These are phyloP conservation scores for Micromonas pusilla DNA, from an alignment of 139 green algal genomes.

Conservation along the genomic window DNA sequence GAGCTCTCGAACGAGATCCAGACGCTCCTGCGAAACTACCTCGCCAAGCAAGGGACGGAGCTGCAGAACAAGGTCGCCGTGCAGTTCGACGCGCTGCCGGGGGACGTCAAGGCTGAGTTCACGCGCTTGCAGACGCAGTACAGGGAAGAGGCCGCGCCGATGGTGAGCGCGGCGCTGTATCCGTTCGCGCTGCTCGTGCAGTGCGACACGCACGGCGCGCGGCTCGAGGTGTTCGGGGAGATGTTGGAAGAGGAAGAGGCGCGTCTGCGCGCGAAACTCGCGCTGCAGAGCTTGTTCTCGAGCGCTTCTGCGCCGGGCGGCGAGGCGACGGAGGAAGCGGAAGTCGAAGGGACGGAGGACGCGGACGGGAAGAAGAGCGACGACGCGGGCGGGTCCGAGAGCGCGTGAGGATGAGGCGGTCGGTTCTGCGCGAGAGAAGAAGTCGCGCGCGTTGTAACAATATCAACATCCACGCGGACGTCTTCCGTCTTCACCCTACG, in stretches of 20 bases:
- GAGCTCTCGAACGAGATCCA: slow-evolving; percentile 16
- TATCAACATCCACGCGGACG: no score
- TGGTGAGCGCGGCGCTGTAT: slow-evolving; percentile 9
- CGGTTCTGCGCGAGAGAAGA: no score
- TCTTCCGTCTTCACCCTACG: no score
- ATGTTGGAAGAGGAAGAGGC: slow-evolving; percentile 16
- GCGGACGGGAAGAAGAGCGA: no score
- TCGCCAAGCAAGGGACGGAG: not conserved
- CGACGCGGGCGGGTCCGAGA: no score
- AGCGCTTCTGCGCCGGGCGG: not conserved
- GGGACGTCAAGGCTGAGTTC: slow-evolving; percentile 16
- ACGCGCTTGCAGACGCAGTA: slow-evolving; percentile 16
- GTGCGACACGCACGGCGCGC: slow-evolving; percentile 10
- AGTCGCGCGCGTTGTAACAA: no score
- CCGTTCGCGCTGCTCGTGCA: slow-evolving; percentile 5
- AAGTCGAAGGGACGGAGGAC: not conserved
- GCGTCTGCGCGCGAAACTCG: slow-evolving; percentile 3
- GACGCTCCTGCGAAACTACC: slow-evolving; percentile 1
- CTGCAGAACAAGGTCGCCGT: not conserved
- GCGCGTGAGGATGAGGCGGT: not conserved
- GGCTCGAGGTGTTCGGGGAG: slow-evolving; percentile 16
- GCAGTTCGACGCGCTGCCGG: slow-evolving; percentile 14
- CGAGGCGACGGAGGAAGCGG: not conserved
- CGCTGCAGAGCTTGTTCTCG: slow-evolving; percentile 16
- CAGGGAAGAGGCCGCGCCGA: slow-evolving; percentile 8